A percentile compares a stretch with the other conserved stretches of the same genome.
Evolutionary conservation across 2,329 filamentous ascomycete genomes (phyloP).

Genomic region (Fusarium mangiferae): DNA sequence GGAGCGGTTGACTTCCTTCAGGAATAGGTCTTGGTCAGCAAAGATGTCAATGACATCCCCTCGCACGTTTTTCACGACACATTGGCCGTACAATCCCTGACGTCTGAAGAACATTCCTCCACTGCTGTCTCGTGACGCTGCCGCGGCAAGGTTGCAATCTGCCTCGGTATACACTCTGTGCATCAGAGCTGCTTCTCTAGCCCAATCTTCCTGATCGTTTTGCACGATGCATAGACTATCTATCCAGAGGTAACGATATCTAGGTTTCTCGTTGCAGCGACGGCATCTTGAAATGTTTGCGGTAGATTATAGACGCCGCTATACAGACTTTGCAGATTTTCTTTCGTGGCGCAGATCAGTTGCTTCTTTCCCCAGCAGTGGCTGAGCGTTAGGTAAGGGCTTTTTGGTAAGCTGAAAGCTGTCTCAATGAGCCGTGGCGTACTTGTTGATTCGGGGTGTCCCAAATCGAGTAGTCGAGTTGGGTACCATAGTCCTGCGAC

Average conservation of each 20-base stretch:
- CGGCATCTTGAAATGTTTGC: neutral
- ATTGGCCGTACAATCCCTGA: rapidly evolving
- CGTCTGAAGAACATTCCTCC: neutral
- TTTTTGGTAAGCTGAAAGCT: rapidly evolving
- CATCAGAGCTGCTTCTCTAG: neutral
- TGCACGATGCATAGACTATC: neutral
- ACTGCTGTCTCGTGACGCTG: neutral
- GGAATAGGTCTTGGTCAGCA: neutral
- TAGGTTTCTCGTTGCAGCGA: rapidly evolving
- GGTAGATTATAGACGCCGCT: neutral
- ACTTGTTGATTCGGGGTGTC: rapidly evolving
- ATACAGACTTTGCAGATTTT: neutral
- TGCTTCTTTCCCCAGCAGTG: neutral
- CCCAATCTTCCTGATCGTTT: neutral
- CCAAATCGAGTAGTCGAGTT: neutral
- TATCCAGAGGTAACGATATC: neutral
- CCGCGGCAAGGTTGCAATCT: neutral
- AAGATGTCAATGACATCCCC: neutral
- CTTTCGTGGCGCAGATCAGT: neutral
- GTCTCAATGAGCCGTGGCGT: neutral
- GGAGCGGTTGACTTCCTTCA: neutral
- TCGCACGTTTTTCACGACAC: neutral
- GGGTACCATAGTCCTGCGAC: rapidly evolving
- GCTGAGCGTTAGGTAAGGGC: neutral
- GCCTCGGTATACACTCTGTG: neutral